These are phyloP conservation scores for Oropetium thomaeum DNA, from an alignment of 176 grass and related monocot species.

Conservation along the genomic window DNA sequence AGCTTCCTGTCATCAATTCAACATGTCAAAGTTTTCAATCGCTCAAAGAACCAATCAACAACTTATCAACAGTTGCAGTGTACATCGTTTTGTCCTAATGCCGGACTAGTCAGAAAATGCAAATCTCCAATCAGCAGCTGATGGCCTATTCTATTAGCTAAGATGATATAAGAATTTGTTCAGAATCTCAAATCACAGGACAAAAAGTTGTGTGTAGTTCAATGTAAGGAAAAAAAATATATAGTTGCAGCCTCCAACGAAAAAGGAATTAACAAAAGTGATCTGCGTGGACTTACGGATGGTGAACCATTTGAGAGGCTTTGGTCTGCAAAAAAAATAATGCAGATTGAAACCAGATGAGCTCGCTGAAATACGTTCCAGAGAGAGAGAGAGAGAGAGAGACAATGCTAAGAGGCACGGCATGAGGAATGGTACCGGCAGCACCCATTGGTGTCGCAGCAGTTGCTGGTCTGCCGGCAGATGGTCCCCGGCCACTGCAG, in stretches of 20 bases:
- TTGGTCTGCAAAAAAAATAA: conserved; percentile 67
- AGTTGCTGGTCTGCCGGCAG: conserved; percentile 39
- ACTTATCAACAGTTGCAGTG: neutral
- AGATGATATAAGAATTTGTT: neutral
- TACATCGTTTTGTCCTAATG: neutral
- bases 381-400: no score
- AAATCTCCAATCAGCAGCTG: neutral
- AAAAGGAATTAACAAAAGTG: neutral
- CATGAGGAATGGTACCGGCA: conserved; percentile 48
- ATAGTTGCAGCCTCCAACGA: neutral
- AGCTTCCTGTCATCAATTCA: neutral
- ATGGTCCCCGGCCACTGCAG: neutral
- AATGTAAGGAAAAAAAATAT: neutral
- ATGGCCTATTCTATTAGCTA: neutral
- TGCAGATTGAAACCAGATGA: conserved; percentile 27
- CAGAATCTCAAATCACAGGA: neutral
- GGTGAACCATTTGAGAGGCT: conserved; percentile 64
- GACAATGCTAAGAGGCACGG: neutral
- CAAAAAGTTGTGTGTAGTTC: neutral
- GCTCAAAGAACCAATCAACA: neutral
- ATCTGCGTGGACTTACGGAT: conserved; percentile 64
- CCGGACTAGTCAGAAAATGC: neutral
- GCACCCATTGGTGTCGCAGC: conserved; percentile 86
- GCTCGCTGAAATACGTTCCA: neutral
- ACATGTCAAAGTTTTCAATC: neutral